Evolutionary conservation across 164 flowering plant species (phyloP).

Genomic region (Echeveria elegans): DNA sequence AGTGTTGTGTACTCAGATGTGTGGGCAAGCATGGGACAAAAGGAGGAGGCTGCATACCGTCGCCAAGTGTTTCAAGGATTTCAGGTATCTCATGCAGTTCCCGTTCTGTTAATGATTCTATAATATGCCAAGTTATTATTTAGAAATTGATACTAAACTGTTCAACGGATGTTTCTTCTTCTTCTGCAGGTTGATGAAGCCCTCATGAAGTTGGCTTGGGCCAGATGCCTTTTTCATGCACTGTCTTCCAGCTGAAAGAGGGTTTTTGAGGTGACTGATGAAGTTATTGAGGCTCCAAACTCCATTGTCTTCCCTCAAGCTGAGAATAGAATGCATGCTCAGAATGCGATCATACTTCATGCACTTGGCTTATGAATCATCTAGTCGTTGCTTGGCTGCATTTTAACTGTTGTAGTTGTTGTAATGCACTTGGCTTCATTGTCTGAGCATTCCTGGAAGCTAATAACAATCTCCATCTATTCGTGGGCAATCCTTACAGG

Average conservation of each 20-base stretch:
- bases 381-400: background rate
- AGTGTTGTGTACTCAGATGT: conserved; percentile 96
- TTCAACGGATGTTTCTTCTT: conserved; percentile 2
- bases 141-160: background rate
- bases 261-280: conserved; percentile 82
- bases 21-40: conserved; percentile 99
- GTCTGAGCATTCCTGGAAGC: too few species aligned
- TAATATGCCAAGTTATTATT: background rate
- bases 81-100: conserved; percentile 38
- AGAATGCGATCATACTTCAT: conserved; percentile 94
- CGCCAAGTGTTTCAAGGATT: conserved; percentile 79
- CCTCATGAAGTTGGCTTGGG: conserved; percentile 80
- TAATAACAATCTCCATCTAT: too few species aligned
- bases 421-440: background rate
- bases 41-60: conserved; percentile 90
- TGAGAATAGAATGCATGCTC: conserved; percentile 96
- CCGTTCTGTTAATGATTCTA: background rate
- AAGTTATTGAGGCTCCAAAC: conserved; percentile 78
- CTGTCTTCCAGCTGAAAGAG: conserved; percentile 89
- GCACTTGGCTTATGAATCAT: conserved; percentile 36
- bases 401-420: background rate
- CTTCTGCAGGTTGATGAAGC: conserved; percentile 64
- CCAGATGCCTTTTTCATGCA: conserved; percentile 88
- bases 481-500: too few species aligned
- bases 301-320: conserved; percentile 95